Conservation (phyloP, 768 basidiomycete genomes). For the Pleurotus sapidus region DNA sequence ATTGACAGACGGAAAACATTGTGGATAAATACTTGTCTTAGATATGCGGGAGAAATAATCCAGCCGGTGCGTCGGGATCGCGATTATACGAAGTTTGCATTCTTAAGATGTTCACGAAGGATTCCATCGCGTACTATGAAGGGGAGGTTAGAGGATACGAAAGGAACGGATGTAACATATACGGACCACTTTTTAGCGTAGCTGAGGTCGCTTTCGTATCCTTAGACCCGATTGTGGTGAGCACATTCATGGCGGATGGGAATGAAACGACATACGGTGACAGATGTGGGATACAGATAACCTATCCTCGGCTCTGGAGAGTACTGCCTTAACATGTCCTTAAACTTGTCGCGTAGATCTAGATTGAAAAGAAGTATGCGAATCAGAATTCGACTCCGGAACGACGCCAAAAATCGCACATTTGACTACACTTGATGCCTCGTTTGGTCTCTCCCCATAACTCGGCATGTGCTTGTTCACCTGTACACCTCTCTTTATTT, state of each 20-base stretch:
- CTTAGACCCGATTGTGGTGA: conserved; percentile 24
- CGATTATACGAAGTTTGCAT: conserved; percentile 4
- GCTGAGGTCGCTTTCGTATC: conserved; percentile 62
- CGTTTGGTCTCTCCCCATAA: conserved; percentile 70
- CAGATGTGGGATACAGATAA: conserved; percentile 69
- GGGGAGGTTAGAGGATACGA: conserved; percentile 1
- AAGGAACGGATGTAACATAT: background rate
- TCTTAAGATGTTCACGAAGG: conserved; percentile 48
- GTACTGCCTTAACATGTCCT: conserved; percentile 54
- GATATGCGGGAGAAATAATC: too few relatives aligned
- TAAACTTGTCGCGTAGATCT: conserved; percentile 73
- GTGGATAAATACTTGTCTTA: too few relatives aligned
- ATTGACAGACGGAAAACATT: background rate
- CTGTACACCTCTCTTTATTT: conserved; percentile 55
- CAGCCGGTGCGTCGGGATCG: background rate
- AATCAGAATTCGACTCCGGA: too few relatives aligned
- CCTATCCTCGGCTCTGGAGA: conserved; percentile 54
- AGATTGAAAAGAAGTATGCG: background rate
- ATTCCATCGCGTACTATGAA: conserved; percentile 58
- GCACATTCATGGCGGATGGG: background rate
- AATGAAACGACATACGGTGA: conserved; percentile 45
- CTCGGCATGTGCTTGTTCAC: conserved; percentile 61
- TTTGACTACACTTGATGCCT: conserved; percentile 55
- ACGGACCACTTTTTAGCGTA: conserved; percentile 54
- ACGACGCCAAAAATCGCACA: conserved; percentile 41